Evolutionary conservation across 129 eudicot species (phyloP), one percentile per base, ranked within the genome.

Genomic region (Daucus carota): DNA sequence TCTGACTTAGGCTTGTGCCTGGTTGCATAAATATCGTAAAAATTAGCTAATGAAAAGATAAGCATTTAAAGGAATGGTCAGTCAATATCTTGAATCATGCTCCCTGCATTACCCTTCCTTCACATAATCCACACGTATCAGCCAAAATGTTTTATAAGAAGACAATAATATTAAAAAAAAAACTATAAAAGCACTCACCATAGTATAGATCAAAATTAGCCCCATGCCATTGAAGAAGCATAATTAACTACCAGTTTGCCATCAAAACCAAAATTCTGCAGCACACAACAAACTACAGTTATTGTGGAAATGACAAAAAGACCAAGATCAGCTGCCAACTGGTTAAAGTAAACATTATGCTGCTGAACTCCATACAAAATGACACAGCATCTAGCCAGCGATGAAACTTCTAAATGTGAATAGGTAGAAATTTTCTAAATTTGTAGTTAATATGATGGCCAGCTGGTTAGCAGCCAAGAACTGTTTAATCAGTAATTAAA

Each of bases 221-320:
- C 97, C 98, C 98, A 93, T 29, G 97, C 98, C 98, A 93, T 93
- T 54, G 98, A 90, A 76, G 90, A 90, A 9, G 98, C 98, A 65
- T 93, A 93, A 72, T 93, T 93, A n/a, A 93, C 98, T 77, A 93
- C 91, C 85, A 93, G 85, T 78, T 93, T 93, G 18, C 97, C 97
- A 84, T 93, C 98, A 47, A 90, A 77, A 24, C 98, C 98, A 77
- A 93, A 93, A 78, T 88, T 93, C 98, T 93, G 89, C 89, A 90
- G 70, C 65, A 76, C 22, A 47, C 77, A 73, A 77, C 47, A 16
- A 26, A 57, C 28, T 44, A 4, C 47, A 84, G 44, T 72, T 62
- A 83, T 81, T 41, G 22, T 11, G 26, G 29, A 36, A n/a, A n/a
- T n/a, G 36, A 10, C 26, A 38, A 26, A 18, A 60, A 38, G 40